Percentiles rank a stretch among this genome's conserved stretches.
phyloP scores from a whole-genome alignment of 2,329 filamentous ascomycete species.

The Verticillium tricorpus region DNA sequence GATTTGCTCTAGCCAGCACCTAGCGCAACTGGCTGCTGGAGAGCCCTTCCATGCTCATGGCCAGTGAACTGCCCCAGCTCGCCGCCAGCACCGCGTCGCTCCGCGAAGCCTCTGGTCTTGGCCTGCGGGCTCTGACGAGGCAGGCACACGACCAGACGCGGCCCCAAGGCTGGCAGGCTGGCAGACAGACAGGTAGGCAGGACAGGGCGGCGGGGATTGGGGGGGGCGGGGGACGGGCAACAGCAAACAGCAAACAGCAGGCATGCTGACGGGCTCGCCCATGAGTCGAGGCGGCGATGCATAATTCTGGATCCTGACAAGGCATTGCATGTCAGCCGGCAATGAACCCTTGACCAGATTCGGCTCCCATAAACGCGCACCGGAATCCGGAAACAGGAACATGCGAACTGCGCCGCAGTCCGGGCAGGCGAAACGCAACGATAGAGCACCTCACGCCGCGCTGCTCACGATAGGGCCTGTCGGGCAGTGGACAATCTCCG shows the following conservation, averaged over 20 bases:
- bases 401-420: background rate
- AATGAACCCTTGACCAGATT: background rate
- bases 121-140: background rate
- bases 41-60: background rate
- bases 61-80: background rate
- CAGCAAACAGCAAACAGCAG: background rate
- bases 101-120: background rate
- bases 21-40: background rate
- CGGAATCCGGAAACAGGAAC: background rate
- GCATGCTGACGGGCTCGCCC: background rate
- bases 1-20: constrained; percentile 1
- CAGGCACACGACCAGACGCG: background rate
- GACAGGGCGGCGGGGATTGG: background rate
- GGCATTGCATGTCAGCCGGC: background rate
- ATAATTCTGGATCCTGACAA: background rate
- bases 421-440: background rate
- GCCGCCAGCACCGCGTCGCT: background rate
- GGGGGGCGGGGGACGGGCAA: too few species aligned
- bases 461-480: background rate
- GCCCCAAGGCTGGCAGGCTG: background rate
- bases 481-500: background rate
- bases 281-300: background rate
- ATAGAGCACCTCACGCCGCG: background rate
- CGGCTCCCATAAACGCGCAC: background rate
- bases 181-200: background rate